These are phyloP conservation scores for Scenedesmus sp. DNA, from an alignment of 163 green algal genomes.

Conservation along the genomic window DNA sequence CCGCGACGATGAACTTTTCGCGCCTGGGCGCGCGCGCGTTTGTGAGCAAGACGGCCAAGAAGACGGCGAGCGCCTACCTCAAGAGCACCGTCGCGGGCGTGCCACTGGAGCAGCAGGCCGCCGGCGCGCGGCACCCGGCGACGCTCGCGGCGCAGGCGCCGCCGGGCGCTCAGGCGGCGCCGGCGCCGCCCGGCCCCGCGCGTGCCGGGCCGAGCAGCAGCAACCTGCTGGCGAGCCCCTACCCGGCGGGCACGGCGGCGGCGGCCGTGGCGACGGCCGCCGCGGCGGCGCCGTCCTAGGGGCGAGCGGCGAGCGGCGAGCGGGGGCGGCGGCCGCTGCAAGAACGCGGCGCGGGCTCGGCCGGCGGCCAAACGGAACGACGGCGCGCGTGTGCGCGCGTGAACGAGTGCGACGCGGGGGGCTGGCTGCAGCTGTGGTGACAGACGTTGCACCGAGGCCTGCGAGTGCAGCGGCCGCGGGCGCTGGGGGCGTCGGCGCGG, in stretches of 20 bases:
- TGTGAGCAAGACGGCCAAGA: constrained; percentile 42
- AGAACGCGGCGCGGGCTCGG: no score
- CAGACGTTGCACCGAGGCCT: no score
- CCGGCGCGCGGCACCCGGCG: neutral
- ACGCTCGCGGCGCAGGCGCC: neutral
- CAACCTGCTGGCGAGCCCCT: neutral
- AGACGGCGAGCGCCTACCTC: constrained; percentile 35
- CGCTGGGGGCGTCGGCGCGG: no score
- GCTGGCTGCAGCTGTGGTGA: no score
- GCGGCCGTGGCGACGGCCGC: neutral
- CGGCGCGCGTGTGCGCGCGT: no score
- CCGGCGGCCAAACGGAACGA: no score
- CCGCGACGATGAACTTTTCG: constrained; percentile 36
- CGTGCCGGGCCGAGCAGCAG: neutral
- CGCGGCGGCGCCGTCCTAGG: neutral
- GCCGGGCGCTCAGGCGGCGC: no score
- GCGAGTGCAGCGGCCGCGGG: no score
- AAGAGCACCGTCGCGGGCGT: constrained; percentile 35
- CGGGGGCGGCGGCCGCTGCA: no score
- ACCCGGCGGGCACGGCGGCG: neutral
- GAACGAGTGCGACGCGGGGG: no score
- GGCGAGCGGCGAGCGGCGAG: no score
- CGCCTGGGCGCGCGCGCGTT: constrained; percentile 45
- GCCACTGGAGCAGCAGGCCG: constrained; percentile 37
- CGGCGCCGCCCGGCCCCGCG: neutral